Evolutionary conservation across 139 green algal species (phyloP), one percentile per base, ranked within the genome.

Genomic region (Picochlorum costavermella): DNA sequence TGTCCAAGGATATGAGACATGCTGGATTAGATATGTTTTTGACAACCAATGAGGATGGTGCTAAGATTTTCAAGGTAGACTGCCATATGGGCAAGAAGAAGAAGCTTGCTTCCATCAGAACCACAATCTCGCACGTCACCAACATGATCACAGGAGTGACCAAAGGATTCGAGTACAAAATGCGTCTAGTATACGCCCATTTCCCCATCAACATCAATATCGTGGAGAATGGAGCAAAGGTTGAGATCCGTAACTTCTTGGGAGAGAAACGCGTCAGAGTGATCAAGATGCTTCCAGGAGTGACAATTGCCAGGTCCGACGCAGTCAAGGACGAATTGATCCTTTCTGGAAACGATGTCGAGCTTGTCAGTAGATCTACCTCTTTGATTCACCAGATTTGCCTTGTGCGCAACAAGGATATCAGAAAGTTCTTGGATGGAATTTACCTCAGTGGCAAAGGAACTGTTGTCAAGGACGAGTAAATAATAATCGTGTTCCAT

Each of bases 181-280:
- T 99, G 92, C 83, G 94, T 69, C 79, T 98, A 55, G 94, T 99
- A 80, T 99, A 99, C 64, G 91, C 92, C 20, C 94, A 99, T 69
- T 99, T 99, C 68, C 94, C 94, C 77, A 96, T 99, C 82, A 98
- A 98, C 81, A 83, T 90, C 72, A 95, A 90, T 86, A 96, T 99
- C 67, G 84, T 88, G 70, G 65, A 92, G 60, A 66, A 56, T 28
- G 77, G 78, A 68, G 69, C 72, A 16, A 63, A 69, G 36, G 74
- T 99, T 17, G 93, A 99, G 81, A 92, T 99, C 64, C 82, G 94
- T 55, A 99, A 99, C 80, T 99, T 99, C 84, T 75, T 99, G 67
- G 94, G 94, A 49, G 94, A 99, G 91, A 99, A 98, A 90, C 82
- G 88, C 48, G 89, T 97, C 50, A 85, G 94, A 28, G 81, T 84